These are phyloP conservation scores for Colletotrichum trifolii DNA, from an alignment of 2,329 filamentous ascomycete genomes.

Conservation along the genomic window DNA sequence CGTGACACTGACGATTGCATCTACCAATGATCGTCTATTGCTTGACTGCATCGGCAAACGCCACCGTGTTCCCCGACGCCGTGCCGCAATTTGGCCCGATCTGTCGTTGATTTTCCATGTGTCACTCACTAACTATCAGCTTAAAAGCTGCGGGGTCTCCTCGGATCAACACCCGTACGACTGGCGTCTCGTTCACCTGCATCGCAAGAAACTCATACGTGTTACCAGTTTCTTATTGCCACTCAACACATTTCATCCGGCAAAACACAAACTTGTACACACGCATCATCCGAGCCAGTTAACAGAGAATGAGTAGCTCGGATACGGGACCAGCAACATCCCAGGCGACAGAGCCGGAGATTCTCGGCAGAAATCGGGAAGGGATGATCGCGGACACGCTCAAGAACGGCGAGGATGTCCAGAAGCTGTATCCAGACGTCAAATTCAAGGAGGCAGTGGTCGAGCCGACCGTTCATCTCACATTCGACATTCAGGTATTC, in stretches of 20 bases:
- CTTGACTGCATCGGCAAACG: constrained; percentile 25
- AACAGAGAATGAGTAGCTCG: not conserved
- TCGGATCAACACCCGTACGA: too few species aligned
- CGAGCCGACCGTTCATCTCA: constrained; percentile 24
- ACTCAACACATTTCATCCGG: too few species aligned
- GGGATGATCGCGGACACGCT: constrained; percentile 26
- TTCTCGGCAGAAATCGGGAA: constrained; percentile 25
- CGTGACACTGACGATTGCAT: not conserved
- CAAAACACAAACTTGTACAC: too few species aligned
- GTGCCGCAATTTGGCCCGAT: not conserved
- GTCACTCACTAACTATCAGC: not conserved
- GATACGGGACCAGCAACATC: not conserved
- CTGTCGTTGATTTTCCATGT: constrained; percentile 14
- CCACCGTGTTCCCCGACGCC: constrained; percentile 15
- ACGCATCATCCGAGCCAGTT: not conserved
- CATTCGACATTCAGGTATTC: constrained; percentile 29
- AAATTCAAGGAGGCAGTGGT: constrained; percentile 25
- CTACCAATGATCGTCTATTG: constrained; percentile 8
- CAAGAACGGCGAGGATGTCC: constrained; percentile 22
- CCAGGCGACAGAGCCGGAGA: not conserved
- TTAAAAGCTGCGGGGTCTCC: too few species aligned
- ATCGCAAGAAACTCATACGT: too few species aligned
- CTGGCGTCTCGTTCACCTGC: too few species aligned
- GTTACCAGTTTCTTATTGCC: too few species aligned
- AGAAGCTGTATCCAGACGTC: constrained; percentile 15